Evolutionary conservation across 2,329 filamentous ascomycete genomes (phyloP), one percentile per base, ranked within the genome.

Genomic region (Xylaria sp.): DNA sequence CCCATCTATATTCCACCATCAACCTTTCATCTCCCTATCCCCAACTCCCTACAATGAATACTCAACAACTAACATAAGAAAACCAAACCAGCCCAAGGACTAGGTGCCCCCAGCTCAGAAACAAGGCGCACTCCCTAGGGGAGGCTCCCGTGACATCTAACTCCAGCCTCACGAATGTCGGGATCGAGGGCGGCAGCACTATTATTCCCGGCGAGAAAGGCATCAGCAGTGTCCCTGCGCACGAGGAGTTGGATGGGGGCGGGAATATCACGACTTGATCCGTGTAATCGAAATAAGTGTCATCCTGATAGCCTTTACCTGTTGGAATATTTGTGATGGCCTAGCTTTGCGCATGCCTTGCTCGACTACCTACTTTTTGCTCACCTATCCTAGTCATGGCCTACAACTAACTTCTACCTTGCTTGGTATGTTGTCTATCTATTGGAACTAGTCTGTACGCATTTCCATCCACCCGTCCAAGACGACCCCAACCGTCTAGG

Each of bases 91-190:
- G 73, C 70, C 57, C 71, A 74, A 65, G 73, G 73, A 56, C 69
- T 74, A 47, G 71, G 73, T 50, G 73, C 71, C 47, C 67, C 64
- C 71, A 10, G 73, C 70, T 1, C 73, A 74, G 63, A 74, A 73
- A 45, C 71, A 75, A 27, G 68, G 63, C 7, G n/a, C 73, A 73
- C 45, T 66, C 44, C 2, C 73, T 72, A 0, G 73, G 73, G 45
- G 73, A 73, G 44, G 57, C 57, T 11, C 47, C 57, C 25, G 57
- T 61, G 5, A 47, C 45, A 5, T 61, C 36, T 2, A 47, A 61
- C 25, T 61, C 57, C 17, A 47, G 45, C 17, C 10, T 53, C 6
- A 33, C 47, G 6, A 33, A 20, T 2, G 27, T 33, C 17, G 49
- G 49, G 2, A 33, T 20, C 15, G 27, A 33, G 9, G 49, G 49